A percentile compares a stretch with the other conserved stretches of the same genome.
Conservation (phyloP, 2,329 filamentous ascomycete genomes). For the Aureobasidium lini region DNA sequence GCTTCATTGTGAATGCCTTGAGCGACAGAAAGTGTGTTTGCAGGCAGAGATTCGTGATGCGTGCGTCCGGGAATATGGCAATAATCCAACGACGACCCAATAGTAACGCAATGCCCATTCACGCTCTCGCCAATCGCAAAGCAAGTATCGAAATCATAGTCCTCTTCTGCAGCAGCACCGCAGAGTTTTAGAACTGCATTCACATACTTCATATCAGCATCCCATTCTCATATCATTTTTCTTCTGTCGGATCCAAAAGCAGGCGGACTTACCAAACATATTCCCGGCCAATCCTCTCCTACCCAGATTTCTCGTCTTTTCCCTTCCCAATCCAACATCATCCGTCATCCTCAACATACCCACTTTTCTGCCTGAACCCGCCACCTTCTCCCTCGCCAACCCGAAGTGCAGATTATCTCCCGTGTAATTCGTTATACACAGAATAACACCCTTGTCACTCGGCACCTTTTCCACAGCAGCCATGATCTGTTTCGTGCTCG, state of each 20-base stretch:
- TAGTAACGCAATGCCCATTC: constrained; percentile 41
- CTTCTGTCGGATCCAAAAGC: constrained; percentile 10
- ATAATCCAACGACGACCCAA: constrained; percentile 45
- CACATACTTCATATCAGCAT: not conserved
- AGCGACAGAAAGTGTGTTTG: constrained; percentile 32
- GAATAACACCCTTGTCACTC: constrained; percentile 38
- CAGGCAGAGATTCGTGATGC: constrained; percentile 38
- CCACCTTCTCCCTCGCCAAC: constrained; percentile 40
- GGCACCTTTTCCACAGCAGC: constrained; percentile 40
- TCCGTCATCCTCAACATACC: constrained; percentile 43
- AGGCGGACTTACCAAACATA: constrained; percentile 29
- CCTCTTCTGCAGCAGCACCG: constrained; percentile 38
- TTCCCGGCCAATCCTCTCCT: constrained; percentile 45
- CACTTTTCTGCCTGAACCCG: constrained; percentile 38
- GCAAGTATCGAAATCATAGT: constrained; percentile 38
- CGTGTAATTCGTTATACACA: constrained; percentile 45
- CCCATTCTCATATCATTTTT: not conserved
- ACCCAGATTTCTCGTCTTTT: constrained; percentile 43
- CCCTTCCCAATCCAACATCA: constrained; percentile 40
- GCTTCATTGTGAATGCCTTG: constrained; percentile 49
- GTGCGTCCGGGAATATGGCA: constrained; percentile 46
- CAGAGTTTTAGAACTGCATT: constrained; percentile 38
- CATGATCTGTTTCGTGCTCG: constrained; percentile 43
- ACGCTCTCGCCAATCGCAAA: constrained; percentile 38
- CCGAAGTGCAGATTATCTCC: constrained; percentile 45